Conservation (phyloP, 164 flowering plant species). For the Amborella trichopoda region DNA sequence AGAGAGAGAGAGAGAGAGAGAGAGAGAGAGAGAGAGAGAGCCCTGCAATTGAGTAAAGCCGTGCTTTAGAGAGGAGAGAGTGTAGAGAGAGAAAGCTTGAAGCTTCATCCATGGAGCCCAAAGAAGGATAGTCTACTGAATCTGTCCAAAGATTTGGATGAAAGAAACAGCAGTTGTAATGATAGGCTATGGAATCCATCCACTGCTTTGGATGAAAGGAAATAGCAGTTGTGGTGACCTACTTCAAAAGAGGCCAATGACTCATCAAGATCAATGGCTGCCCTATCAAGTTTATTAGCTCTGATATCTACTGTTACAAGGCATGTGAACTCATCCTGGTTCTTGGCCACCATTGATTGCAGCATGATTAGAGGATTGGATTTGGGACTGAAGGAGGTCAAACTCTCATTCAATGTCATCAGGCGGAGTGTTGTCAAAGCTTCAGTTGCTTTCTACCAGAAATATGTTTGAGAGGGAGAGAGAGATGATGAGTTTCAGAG, state of each 20-base stretch:
- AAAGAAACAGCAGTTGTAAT: too few relatives aligned
- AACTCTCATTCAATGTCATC: conserved; percentile 68
- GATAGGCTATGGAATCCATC: conserved; percentile 36
- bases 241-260: conserved; percentile 72
- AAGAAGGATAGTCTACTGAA: too few relatives aligned
- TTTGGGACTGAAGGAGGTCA: conserved; percentile 74
- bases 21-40: too few relatives aligned
- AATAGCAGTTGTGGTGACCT: conserved; percentile 68
- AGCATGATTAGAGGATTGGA: conserved; percentile 65
- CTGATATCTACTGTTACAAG: conserved; percentile 71
- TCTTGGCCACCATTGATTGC: conserved; percentile 56
- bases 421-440: conserved; percentile 77
- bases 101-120: too few relatives aligned
- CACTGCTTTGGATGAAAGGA: conserved; percentile 82
- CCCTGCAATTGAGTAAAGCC: too few relatives aligned
- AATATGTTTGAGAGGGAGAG: conserved; percentile 65
- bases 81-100: too few relatives aligned
- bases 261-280: conserved; percentile 73
- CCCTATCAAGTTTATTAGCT: conserved; percentile 67
- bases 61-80: too few relatives aligned
- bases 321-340: conserved; percentile 65
- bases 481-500: too few relatives aligned
- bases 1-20: too few relatives aligned
- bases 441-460: conserved; percentile 66
- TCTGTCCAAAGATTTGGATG: too few relatives aligned